Evolutionary conservation across 73 alveolate species (phyloP), one percentile per base, ranked within the genome.

Genomic region (Paramecium sexaurelia): DNA sequence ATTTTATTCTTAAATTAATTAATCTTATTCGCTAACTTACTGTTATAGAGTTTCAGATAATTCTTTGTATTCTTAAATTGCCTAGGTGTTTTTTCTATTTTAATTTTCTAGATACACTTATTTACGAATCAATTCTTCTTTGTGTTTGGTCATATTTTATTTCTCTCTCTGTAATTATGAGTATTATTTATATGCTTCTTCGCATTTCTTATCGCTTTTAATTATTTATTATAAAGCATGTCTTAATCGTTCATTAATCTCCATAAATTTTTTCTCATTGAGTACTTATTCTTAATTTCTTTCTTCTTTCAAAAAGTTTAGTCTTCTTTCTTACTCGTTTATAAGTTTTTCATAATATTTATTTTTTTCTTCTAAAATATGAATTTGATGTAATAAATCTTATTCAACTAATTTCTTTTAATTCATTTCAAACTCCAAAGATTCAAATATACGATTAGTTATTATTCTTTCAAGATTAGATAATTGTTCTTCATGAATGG

Each of bases 181-280:
- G 7, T 20, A 78, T 78, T 37, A 6, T 11, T 40, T 43, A 26
- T 29, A 78, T 0, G 90, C 90, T 13, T 78, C 73, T 33, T 78
- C 90, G 20, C 75, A 39, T 45, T 78, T 78, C 41, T 43, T 78
- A 78, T 78, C 90, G 13, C 61, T 29, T 78, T 78, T 78, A 3
- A 78, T 56, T 9, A 78, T 35, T 43, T 78, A 41, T 6, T 78
- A 24, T 17, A 78, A 22, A 29, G 90, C 90, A 78, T 20, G 4
- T 40, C 61, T 29, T 43, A 78, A 78, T 45, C 73, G 24, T 24
- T 32, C 55, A 29, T 32, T 9, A 19, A 41, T 41, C 7, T 78
- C 90, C 20, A 41, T n/a, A 9, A 2, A 39, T n/a, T 55, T 39
- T 29, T 78, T 78, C 5, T 78, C 90, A 41, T 43, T 10, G n/a